Evolutionary conservation across 306 rosid genomes (phyloP).

Genomic region (Cucurbita maxima): DNA sequence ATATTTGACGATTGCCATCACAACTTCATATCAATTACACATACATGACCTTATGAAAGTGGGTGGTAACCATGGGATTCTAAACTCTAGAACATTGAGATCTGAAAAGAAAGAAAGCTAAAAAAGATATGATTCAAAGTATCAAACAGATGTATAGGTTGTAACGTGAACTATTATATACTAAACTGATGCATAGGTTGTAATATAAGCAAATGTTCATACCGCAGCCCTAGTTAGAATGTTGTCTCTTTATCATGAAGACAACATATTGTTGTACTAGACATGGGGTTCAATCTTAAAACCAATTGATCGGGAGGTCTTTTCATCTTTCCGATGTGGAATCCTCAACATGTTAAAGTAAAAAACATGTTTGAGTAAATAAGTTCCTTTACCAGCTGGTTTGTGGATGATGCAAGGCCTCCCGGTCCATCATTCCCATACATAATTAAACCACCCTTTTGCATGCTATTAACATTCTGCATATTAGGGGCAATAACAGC

Average conservation of each 20-base stretch:
- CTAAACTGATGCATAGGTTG: background rate
- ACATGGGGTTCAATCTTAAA: too few species aligned
- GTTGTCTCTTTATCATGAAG: slow-evolving; percentile 1
- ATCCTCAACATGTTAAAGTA: too few species aligned
- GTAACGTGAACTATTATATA: background rate
- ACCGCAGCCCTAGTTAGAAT: background rate
- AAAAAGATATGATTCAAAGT: background rate
- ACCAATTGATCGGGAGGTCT: too few species aligned
- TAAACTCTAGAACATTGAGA: background rate
- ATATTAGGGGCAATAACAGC: slow-evolving; percentile 49
- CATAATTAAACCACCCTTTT: slow-evolving; percentile 54
- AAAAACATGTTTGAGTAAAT: background rate
- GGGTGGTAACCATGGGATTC: background rate
- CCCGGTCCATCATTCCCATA: slow-evolving; percentile 65
- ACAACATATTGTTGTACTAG: background rate
- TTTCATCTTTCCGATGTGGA: too few species aligned
- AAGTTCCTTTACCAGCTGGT: slow-evolving; percentile 57
- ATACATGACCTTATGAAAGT: background rate
- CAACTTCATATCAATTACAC: background rate
- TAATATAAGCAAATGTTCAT: background rate
- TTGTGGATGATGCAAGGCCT: slow-evolving; percentile 84
- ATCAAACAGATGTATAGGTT: background rate
- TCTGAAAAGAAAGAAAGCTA: background rate
- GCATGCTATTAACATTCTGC: slow-evolving; percentile 53
- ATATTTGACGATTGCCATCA: background rate